phyloP scores from a whole-genome alignment of 2,329 filamentous ascomycete species.

The Colletotrichum sp. region DNA sequence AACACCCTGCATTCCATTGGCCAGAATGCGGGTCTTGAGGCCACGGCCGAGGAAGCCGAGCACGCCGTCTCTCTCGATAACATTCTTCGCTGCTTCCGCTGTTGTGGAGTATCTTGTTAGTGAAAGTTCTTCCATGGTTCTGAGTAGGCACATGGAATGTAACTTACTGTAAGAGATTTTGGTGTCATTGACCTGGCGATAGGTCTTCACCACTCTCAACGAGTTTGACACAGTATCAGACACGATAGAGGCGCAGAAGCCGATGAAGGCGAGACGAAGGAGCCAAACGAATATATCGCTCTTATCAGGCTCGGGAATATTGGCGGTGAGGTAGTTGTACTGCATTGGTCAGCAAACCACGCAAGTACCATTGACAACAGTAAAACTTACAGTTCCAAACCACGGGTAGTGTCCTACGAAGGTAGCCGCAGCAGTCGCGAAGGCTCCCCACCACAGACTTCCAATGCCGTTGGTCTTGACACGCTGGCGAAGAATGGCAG shows the following conservation, averaged over 20 bases:
- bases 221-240: constrained; percentile 53
- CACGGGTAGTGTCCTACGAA: constrained; percentile 55
- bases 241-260: constrained; percentile 47
- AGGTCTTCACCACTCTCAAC: constrained; percentile 51
- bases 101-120: neutral
- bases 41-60: constrained; percentile 48
- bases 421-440: constrained; percentile 51
- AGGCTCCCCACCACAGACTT: constrained; percentile 53
- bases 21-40: constrained; percentile 50
- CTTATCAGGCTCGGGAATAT: constrained; percentile 42
- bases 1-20: constrained; percentile 50
- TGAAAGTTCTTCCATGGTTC: rapidly evolving
- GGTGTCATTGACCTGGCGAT: constrained; percentile 52
- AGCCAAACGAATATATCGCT: constrained; percentile 45
- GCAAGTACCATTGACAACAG: neutral
- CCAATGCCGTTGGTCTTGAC: constrained; percentile 47
- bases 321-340: constrained; percentile 47
- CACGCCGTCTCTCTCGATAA: constrained; percentile 45
- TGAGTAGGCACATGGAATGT: rapidly evolving
- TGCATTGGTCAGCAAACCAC: constrained; percentile 19
- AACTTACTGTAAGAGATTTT: constrained; percentile 48
- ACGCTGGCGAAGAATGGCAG: constrained; percentile 44
- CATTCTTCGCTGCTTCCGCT: constrained; percentile 46
- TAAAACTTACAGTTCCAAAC: constrained; percentile 46
- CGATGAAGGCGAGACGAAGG: constrained; percentile 45